These are phyloP conservation scores for Sutorius eximius DNA, from an alignment of 1,284 basidiomycete species.

Conservation along the genomic window DNA sequence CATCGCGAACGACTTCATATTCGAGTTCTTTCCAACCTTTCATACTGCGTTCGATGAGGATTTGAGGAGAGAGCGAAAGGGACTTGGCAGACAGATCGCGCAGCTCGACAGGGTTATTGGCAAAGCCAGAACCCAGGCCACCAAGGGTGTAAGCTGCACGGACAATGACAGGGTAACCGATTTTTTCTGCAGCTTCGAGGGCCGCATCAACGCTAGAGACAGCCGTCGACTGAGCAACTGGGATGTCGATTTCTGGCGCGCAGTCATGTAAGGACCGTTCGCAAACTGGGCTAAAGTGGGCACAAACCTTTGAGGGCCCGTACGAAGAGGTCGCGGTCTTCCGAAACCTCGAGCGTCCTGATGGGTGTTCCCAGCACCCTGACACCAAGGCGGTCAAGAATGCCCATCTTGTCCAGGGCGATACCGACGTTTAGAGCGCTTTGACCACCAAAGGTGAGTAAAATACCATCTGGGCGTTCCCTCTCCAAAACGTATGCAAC, in stretches of 20 bases:
- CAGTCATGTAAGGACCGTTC: slow-evolving; percentile 1
- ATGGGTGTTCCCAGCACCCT: slow-evolving; percentile 96
- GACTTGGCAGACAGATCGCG: slow-evolving; percentile 92
- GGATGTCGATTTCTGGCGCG: slow-evolving; percentile 90
- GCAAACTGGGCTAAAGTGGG: not conserved
- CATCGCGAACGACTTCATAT: slow-evolving; percentile 98
- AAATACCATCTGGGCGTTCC: slow-evolving; percentile 95
- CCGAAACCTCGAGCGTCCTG: slow-evolving; percentile 91
- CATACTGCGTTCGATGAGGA: slow-evolving; percentile 96
- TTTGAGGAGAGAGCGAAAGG: slow-evolving; percentile 90
- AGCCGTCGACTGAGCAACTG: slow-evolving; percentile 95
- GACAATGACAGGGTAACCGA: slow-evolving; percentile 98
- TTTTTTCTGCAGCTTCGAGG: slow-evolving; percentile 85
- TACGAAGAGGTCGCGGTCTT: slow-evolving; percentile 97
- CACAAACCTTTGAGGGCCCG: slow-evolving; percentile 88
- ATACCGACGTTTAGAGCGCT: slow-evolving; percentile 98
- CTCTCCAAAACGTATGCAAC: slow-evolving; percentile 99
- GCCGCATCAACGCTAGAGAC: slow-evolving; percentile 96
- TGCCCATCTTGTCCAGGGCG: slow-evolving; percentile 96
- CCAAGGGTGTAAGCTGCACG: slow-evolving; percentile 98
- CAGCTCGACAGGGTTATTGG: slow-evolving; percentile 92
- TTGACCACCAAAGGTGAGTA: slow-evolving; percentile 98
- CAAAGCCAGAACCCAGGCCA: slow-evolving; percentile 98
- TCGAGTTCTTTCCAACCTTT: slow-evolving; percentile 99
- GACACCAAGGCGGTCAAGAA: slow-evolving; percentile 92